Evolutionary conservation across 2,329 filamentous ascomycete species (phyloP), one percentile per base, ranked within the genome.

Genomic region (Alternaria ventricosa): DNA sequence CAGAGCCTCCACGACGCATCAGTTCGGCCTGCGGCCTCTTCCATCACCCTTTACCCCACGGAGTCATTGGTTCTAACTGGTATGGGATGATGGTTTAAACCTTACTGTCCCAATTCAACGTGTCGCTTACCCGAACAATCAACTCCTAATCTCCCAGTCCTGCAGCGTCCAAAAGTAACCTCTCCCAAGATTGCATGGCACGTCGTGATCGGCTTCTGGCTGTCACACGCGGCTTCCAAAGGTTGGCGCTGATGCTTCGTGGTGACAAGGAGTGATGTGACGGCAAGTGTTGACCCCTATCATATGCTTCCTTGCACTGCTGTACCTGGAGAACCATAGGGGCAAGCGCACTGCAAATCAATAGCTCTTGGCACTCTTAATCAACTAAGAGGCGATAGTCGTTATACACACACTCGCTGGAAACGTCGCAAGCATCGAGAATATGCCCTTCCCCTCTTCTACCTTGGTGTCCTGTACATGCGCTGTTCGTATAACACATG

Each of bases 1-100:
- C 27, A 36, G 36, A 57, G 59, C 59, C 59, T 61, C 41, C 46
- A 57, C 46, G 41, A 58, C 47, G 33, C 47, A 43, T 58, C 55
- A 51, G 33, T 41, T 41, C 54, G 13, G 33, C 45, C 46, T 45
- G 23, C 36, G 54, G 53, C 46, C 55, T 46, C 36, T 23, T 53
- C 36, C 18, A 50, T 41, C 28, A 20, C 25, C 20, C 22, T 47
- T 43, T 43, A 59, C 50, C 36, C 43, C 47, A 49, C 22, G 28
- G n/a, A 45, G n/a, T 22, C 44, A 23, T 44, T 41, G 36, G 43
- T 10, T 22, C 56, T 33, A 20, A 15, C 55, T 49, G 18, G 11
- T 33, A 28, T 33, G 28, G 55, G 49, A 15, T n/a, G 22, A 13
- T 15, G 20, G 15, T 11, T 62, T 8, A 62, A 62, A 59, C 55